phyloP scores from a whole-genome alignment of 192 early-diverging fungal species.

The Helicostylum pulchrum region DNA sequence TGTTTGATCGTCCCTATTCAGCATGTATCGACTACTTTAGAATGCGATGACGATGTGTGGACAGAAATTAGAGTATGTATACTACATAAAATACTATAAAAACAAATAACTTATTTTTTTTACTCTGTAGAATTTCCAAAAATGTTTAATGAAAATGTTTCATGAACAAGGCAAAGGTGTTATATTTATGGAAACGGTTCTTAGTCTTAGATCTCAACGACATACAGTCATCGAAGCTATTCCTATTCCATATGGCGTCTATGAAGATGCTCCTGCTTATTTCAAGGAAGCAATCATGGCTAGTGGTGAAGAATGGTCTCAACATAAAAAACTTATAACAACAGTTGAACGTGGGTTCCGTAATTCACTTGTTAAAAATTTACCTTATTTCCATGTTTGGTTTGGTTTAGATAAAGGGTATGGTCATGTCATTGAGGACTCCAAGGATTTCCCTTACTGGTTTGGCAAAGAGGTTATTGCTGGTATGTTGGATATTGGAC shows the following conservation, averaged over 20 bases:
- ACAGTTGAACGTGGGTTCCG: constrained; percentile 72
- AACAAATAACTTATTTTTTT: background rate
- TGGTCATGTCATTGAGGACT: constrained; percentile 95
- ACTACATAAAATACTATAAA: background rate
- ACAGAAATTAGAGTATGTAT: constrained; percentile 78
- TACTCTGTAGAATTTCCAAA: constrained; percentile 80
- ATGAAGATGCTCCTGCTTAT: constrained; percentile 76
- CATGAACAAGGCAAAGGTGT: constrained; percentile 62
- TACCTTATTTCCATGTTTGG: constrained; percentile 99
- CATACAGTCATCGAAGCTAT: constrained; percentile 93
- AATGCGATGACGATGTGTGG: constrained; percentile 90
- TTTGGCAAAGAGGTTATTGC: constrained; percentile 87
- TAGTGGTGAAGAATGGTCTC: constrained; percentile 87
- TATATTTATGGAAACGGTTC: constrained; percentile 89
- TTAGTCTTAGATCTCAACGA: constrained; percentile 66
- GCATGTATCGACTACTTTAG: constrained; percentile 77
- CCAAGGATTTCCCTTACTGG: constrained; percentile 73
- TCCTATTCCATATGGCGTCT: constrained; percentile 75
- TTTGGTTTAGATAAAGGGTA: constrained; percentile 82
- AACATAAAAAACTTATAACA: constrained; percentile 75
- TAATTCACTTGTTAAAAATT: constrained; percentile 62
- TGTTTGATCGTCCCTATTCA: constrained; percentile 90
- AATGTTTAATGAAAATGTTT: constrained; percentile 89
- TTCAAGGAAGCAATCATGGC: constrained; percentile 84
- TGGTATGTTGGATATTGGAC: constrained; percentile 77